Evolutionary conservation across 805 yeast species (phyloP), one percentile per base, ranked within the genome.

Genomic region (Starmerella scarabaei): DNA sequence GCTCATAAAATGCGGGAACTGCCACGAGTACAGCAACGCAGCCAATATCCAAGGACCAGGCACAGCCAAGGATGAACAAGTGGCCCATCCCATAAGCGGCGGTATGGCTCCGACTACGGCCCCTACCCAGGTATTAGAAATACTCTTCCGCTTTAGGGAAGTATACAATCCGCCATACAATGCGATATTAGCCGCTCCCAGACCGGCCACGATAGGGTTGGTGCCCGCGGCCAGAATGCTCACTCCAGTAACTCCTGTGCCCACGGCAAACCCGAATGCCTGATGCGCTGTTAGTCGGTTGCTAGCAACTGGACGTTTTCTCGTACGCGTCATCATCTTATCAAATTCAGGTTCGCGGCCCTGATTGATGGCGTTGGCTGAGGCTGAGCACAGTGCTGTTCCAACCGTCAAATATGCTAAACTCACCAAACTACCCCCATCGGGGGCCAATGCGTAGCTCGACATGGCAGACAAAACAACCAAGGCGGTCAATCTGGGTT

Each of bases 71-170:
- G 60, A 51, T 21, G 58, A 46, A 11, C 94, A 80, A 0, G 88
- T 84, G 2, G 94, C 95, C 98, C 98, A 91, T 2, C 98, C 98
- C 98, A 91, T 91, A 37, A 91, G 68, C 17, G 98, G 98, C 0
- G 98, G 98, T 35, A 91, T 81, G 0, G 96, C 98, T 3, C 98
- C 98, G 3, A 91, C 98, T n/a, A 91, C 58, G 0, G 98, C 98
- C 16, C 98, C 98, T 3, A 91, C 91, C 98, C 98, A 91, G 0
- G 98, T 91, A 59, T 91, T 91, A 30, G 81, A 58, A 37, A 91
- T 88, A 19, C 82, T 77, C 44, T 68, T 73, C 41, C 98, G 70
- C 56, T 91, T 91, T 57, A 91, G 63, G 0, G 95, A 79, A 0
- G 98, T 91, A 63, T 91, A 91, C 0, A 79, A 60, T 80, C 97